Base-by-base conservation (phyloP, 495 filamentous ascomycete species). In the Aspergillus heteromorphus region DNA sequence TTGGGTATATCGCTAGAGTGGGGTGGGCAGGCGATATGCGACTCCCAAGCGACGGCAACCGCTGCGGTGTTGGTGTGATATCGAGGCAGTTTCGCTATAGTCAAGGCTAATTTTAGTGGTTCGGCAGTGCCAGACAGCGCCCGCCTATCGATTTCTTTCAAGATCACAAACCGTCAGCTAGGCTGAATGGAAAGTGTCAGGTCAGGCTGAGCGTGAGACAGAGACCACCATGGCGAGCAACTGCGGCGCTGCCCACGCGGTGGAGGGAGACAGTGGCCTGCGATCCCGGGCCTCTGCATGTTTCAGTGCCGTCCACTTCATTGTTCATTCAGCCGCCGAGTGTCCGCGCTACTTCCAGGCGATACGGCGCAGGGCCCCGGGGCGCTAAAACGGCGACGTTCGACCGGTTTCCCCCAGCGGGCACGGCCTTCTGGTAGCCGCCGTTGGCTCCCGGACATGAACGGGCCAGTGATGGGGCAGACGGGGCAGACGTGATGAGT, bases 311-410 rank as follows among this genome's bases (percentile, higher is more conserved):
- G n/a, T 11, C 31, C 30, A 31, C 31, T 16, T 25, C 54, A 18
- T 45, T 19, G 54, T 29, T 4, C 30, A 13, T 56, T 62, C 49
- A 65, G 57, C 62, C 62, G 58, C 62, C 49, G 50, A 55, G 49
- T 36, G 52, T 53, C 58, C 54, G 51, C 56, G 56, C 58, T 56
- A 59, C 56, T 16, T 16, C 47, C 58, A 58, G 41, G 58, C 62
- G 62, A 65, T 61, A 65, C 58, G 62, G 62, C 59, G 61, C 57
- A 56, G 55, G 63, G 54, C 43, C 45, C 55, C 48, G 56, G 57
- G 63, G 71, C 69, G 69, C 62, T 69, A 71, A 73, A 56, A 57
- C 53, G 62, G 63, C 59, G 62, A 65, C 53, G 63, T 64, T 58
- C 48, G 54, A 65, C 52, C 65, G 61, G 54, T 57, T 20, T 49